Evolutionary conservation across 805 yeast species (phyloP).

Genomic region (Candida corydali): DNA sequence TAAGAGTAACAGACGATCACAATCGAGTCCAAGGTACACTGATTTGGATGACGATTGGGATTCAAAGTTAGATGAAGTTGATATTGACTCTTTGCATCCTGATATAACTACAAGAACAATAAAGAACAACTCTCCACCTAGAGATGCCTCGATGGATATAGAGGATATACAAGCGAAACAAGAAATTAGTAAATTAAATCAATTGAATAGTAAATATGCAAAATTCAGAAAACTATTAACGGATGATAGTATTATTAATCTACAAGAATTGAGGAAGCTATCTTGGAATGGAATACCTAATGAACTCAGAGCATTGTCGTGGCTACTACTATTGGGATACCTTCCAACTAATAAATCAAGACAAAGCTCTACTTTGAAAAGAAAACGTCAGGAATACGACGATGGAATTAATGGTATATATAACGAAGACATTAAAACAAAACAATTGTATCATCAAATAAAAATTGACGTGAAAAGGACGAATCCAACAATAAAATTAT

Average conservation of each 20-base stretch:
- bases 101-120: slow-evolving; percentile 22
- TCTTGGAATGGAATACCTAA: slow-evolving; percentile 95
- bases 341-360: slow-evolving; percentile 81
- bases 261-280: slow-evolving; percentile 66
- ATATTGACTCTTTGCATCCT: slow-evolving; percentile 34
- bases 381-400: slow-evolving; percentile 81
- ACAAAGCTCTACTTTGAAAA: slow-evolving; percentile 60
- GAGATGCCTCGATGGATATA: slow-evolving; percentile 11
- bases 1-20: neutral
- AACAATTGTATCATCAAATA: slow-evolving; percentile 90
- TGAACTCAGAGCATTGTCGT: slow-evolving; percentile 72
- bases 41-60: slow-evolving; percentile 94
- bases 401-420: slow-evolving; percentile 70
- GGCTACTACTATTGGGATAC: slow-evolving; percentile 90
- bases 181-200: slow-evolving; percentile 54
- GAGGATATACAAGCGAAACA: slow-evolving; percentile 35
- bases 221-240: slow-evolving; percentile 63
- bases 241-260: slow-evolving; percentile 46
- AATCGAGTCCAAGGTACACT: slow-evolving; percentile 33
- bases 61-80: slow-evolving; percentile 51
- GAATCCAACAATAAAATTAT: slow-evolving; percentile 76
- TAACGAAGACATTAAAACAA: slow-evolving; percentile 28
- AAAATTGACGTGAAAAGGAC: slow-evolving; percentile 94
- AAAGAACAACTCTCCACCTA: neutral
- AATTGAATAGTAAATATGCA: slow-evolving; percentile 56